Percentiles rank a stretch among this genome's conserved stretches.
Conservation (phyloP, 345 rosid species). For the Syzygium aqueum region DNA sequence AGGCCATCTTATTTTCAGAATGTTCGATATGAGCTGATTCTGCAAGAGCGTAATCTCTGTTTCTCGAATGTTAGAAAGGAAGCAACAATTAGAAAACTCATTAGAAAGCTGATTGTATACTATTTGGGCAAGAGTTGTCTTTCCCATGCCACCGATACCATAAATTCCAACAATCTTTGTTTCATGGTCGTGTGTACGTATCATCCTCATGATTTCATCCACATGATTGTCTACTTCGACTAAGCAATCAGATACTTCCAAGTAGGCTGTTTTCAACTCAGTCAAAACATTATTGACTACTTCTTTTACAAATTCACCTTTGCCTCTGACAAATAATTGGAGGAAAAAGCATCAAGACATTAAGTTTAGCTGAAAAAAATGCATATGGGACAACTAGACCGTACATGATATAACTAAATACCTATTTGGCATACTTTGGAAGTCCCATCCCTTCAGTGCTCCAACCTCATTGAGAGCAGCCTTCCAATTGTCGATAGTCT, state of each 20-base stretch:
- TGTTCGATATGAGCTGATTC: background rate
- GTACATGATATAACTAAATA: too few species aligned
- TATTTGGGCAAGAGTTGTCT: background rate
- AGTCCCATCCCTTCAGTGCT: too few species aligned
- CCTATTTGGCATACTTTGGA: too few species aligned
- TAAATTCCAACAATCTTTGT: background rate
- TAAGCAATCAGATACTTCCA: background rate
- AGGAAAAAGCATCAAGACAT: background rate
- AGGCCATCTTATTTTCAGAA: background rate
- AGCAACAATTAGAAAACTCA: background rate
- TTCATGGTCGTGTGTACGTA: background rate
- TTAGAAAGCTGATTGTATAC: background rate
- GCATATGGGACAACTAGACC: too few species aligned
- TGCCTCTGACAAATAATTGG: background rate
- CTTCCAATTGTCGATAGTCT: too few species aligned
- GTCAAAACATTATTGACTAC: background rate
- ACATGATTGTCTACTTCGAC: background rate
- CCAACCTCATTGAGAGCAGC: too few species aligned
- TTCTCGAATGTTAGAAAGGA: too few species aligned
- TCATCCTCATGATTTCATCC: background rate
- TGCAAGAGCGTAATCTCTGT: background rate
- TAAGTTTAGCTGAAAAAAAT: background rate
- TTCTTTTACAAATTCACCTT: background rate
- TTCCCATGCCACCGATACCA: background rate
- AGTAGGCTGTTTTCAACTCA: background rate